Evolutionary conservation across 2,329 filamentous ascomycete genomes (phyloP).

Genomic region (Pseudogymnoascus sp.): DNA sequence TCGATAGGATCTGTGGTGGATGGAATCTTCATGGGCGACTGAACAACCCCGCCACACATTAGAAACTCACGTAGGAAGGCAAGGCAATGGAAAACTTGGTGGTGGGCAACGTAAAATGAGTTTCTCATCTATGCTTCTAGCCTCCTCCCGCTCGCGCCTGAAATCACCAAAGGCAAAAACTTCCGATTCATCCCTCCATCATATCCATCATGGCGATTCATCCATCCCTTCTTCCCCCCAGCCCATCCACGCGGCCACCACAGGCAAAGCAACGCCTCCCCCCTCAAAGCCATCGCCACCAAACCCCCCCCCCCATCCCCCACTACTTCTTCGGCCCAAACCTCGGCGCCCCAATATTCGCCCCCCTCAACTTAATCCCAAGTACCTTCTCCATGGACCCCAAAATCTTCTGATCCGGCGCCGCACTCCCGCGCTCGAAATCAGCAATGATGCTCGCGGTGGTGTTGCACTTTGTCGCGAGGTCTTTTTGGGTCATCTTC

Average conservation of each 20-base stretch:
- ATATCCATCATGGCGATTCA: background rate
- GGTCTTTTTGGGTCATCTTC: slow-evolving; percentile 91
- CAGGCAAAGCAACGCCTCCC: background rate
- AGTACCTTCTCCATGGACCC: slow-evolving; percentile 71
- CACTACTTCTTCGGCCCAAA: slow-evolving; percentile 61
- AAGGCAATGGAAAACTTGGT: background rate
- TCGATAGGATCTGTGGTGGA: background rate
- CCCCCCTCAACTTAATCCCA: slow-evolving; percentile 79
- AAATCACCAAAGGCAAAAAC: slow-evolving; percentile 1
- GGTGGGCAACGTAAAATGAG: slow-evolving; percentile 1
- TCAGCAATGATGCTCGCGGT: slow-evolving; percentile 71
- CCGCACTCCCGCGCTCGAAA: slow-evolving; percentile 72
- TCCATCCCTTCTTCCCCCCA: background rate
- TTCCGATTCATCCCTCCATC: background rate
- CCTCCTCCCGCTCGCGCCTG: background rate
- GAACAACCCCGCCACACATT: background rate
- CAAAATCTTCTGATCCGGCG: slow-evolving; percentile 79
- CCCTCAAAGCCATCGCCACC: background rate
- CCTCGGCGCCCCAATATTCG: slow-evolving; percentile 76
- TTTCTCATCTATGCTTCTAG: background rate
- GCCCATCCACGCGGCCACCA: background rate
- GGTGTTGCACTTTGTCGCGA: slow-evolving; percentile 83
- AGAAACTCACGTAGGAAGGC: background rate
- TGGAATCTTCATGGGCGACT: background rate
- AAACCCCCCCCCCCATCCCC: background rate